Evolutionary conservation across 2,329 filamentous ascomycete genomes (phyloP).

Genomic region (Colletotrichum musae): DNA sequence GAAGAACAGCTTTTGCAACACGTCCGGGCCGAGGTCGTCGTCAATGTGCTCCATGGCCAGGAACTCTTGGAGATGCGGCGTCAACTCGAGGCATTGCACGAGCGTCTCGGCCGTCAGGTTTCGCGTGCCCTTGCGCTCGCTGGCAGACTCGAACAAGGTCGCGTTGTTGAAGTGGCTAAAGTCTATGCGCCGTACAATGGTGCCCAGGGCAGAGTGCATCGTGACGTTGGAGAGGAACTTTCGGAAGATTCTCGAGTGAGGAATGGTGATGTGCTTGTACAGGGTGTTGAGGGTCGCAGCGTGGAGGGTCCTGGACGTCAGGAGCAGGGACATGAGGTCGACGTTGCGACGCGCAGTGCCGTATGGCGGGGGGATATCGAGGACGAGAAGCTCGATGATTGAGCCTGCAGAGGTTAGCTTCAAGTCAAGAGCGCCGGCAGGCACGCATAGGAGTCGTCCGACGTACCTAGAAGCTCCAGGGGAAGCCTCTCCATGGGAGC

Average conservation of each 20-base stretch:
- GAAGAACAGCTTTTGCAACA: conserved; percentile 80
- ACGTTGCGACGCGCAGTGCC: conserved; percentile 82
- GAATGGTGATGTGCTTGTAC: conserved; percentile 85
- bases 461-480: conserved; percentile 79
- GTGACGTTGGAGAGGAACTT: conserved; percentile 82
- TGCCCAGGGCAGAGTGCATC: conserved; percentile 77
- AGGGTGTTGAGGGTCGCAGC: conserved; percentile 80
- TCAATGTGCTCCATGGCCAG: conserved; percentile 86
- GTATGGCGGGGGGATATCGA: conserved; percentile 81
- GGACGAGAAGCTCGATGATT: conserved; percentile 81
- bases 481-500: conserved; percentile 78
- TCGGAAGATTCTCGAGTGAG: conserved; percentile 86
- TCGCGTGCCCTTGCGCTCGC: conserved; percentile 80
- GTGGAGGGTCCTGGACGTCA: conserved; percentile 83
- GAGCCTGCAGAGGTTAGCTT: conserved; percentile 63
- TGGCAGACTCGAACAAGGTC: conserved; percentile 80
- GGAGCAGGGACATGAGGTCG: conserved; percentile 81
- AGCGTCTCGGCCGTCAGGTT: conserved; percentile 84
- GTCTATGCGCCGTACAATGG: conserved; percentile 83
- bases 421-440: conserved; percentile 33
- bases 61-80: conserved; percentile 83
- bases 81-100: conserved; percentile 78
- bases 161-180: conserved; percentile 90
- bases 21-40: conserved; percentile 77
- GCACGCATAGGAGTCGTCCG: conserved; percentile 2